A percentile compares a stretch with the other conserved stretches of the same genome.
phyloP scores from a whole-genome alignment of 1,284 basidiomycete genomes.

The Puccinia triticina region DNA sequence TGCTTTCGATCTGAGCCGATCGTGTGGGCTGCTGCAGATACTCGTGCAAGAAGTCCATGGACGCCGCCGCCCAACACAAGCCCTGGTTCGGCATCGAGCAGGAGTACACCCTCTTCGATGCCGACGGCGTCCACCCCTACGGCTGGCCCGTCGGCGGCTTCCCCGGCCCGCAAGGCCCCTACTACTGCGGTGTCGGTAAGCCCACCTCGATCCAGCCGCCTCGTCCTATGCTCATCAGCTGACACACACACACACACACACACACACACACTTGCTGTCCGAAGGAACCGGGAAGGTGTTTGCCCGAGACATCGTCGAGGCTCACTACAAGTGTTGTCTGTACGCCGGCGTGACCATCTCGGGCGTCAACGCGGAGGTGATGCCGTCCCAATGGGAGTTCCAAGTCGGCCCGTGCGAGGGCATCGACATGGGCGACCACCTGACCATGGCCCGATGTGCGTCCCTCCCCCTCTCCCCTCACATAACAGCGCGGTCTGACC shows the following conservation, averaged over 20 bases:
- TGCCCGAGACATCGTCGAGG: slow-evolving; percentile 97
- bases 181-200: slow-evolving; percentile 98
- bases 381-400: slow-evolving; percentile 97
- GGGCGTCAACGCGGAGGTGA: slow-evolving; percentile 99
- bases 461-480: slow-evolving; percentile 58
- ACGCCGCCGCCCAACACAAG: slow-evolving; percentile 69
- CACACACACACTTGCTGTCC: neutral
- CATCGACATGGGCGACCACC: slow-evolving; percentile 97
- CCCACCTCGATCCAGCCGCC: slow-evolving; percentile 53
- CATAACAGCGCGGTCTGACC: neutral
- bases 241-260: no score
- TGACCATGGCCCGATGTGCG: slow-evolving; percentile 85
- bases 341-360: slow-evolving; percentile 98
- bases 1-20: neutral
- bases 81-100: slow-evolving; percentile 98
- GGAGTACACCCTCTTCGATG: slow-evolving; percentile 97
- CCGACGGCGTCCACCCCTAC: slow-evolving; percentile 78
- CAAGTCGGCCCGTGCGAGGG: slow-evolving; percentile 98
- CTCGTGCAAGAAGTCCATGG: slow-evolving; percentile 79
- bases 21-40: slow-evolving; percentile 49
- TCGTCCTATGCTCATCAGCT: slow-evolving; percentile 47
- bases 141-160: slow-evolving; percentile 95
- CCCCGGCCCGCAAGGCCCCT: slow-evolving; percentile 98
- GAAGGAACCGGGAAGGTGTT: slow-evolving; percentile 92
- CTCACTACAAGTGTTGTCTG: slow-evolving; percentile 94